phyloP scores from a whole-genome alignment of 352 stramenopile genomes.

The Aphanomyces invadans region DNA sequence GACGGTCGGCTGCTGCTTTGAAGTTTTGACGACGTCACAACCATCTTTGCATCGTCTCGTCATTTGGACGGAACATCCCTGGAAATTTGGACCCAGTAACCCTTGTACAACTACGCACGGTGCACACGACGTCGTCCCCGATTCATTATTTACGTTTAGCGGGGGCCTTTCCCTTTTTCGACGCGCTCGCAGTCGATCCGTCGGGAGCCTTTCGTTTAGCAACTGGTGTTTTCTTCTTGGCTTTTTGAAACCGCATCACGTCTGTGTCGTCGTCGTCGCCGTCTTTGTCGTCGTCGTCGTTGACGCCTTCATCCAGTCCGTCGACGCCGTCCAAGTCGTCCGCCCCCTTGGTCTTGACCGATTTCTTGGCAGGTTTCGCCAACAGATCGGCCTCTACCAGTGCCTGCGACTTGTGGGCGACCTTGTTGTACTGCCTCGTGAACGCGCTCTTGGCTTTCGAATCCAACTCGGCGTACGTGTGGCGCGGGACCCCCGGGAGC shows the following conservation, averaged over 20 bases:
- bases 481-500: slow-evolving; percentile 61
- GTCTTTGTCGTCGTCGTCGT: slow-evolving; percentile 47
- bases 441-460: slow-evolving; percentile 90
- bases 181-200: background rate
- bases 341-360: slow-evolving; percentile 29
- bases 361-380: slow-evolving; percentile 61
- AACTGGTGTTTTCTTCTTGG: slow-evolving; percentile 41
- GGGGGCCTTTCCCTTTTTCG: slow-evolving; percentile 50
- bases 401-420: slow-evolving; percentile 89
- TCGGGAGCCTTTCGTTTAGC: slow-evolving; percentile 26
- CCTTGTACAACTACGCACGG: too few species aligned
- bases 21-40: too few species aligned
- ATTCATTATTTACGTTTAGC: slow-evolving; percentile 28
- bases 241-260: slow-evolving; percentile 69
- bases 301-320: slow-evolving; percentile 35
- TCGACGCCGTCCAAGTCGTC: slow-evolving; percentile 27
- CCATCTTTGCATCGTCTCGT: too few species aligned
- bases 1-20: too few species aligned
- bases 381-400: slow-evolving; percentile 80
- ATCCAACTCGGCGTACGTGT: slow-evolving; percentile 72
- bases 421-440: slow-evolving; percentile 89
- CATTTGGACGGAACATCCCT: too few species aligned
- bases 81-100: too few species aligned
- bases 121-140: too few species aligned
- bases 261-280: slow-evolving; percentile 50